Base-by-base conservation (phyloP, 2,329 filamentous ascomycete species). In the Stromatinia cepivora region DNA sequence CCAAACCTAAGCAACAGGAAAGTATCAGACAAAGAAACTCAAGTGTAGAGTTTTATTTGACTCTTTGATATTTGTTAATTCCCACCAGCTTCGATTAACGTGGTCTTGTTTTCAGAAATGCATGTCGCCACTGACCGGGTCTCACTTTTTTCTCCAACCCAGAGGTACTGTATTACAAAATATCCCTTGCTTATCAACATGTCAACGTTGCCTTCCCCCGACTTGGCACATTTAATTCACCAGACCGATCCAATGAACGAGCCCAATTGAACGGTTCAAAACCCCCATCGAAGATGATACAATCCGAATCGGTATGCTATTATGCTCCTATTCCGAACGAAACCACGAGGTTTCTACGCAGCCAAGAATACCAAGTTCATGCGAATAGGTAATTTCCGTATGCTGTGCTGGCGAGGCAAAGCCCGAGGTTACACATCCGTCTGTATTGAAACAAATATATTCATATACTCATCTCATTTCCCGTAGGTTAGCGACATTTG, bases 371-470 rank as follows among this genome's bases (percentile, higher is more conserved):
- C 31, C 31, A 57, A 57, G 22, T 34, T 4, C 8, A n/a, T n/a
- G 31, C 8, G 34, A 39, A n/a, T 39, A 34, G 54, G 20, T n/a
- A 57, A 57, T 57, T 39, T 15, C 34, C 54, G 54, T 39, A 22
- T 22, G 54, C 31, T 57, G 54, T 57, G 54, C 11, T 57, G 22
- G 31, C 20, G 17, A 8, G 54, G 22, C 22, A 22, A 36, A 5
- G n/a, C 54, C 54, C 54, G 54, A 57, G 31, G 54, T 39, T 36
- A 57, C 54, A 57, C 54, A n/a, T 57, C n/a, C 39, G 5, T 39
- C 39, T 57, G 22, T 15, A 2, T 34, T 57, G 53, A 11, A 13
- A n/a, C 11, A 34, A 15, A 57, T 57, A 39, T 36, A n/a, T 57
- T 39, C 36, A n/a, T 3, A 20, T 39, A 57, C 34, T 57, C 54